These are phyloP conservation scores for Venturia carpophila DNA, from an alignment of 2,329 filamentous ascomycete genomes.

Conservation along the genomic window DNA sequence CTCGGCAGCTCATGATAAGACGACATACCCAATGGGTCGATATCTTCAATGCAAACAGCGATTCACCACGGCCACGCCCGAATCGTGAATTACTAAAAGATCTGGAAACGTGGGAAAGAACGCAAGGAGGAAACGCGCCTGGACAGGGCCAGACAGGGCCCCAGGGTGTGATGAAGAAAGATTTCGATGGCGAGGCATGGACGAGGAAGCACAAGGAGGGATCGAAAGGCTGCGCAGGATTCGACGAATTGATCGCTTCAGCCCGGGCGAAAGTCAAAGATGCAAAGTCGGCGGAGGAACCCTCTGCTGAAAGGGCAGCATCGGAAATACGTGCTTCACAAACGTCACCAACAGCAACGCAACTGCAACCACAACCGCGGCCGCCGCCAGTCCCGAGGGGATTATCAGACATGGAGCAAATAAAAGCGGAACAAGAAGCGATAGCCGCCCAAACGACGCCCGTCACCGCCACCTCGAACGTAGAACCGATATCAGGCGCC, in stretches of 20 bases:
- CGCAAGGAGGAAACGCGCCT: slow-evolving; percentile 57
- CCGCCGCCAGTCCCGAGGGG: not conserved
- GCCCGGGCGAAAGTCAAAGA: slow-evolving; percentile 53
- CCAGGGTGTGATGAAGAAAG: slow-evolving; percentile 65
- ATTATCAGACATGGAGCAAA: not conserved
- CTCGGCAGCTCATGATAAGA: slow-evolving; percentile 61
- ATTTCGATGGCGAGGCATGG: slow-evolving; percentile 78
- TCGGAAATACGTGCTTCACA: not conserved
- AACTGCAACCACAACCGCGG: not conserved
- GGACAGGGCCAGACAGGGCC: slow-evolving; percentile 30
- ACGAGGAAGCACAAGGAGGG: slow-evolving; percentile 54
- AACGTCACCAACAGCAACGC: not conserved
- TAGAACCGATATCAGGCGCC: slow-evolving; percentile 1
- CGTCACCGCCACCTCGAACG: not conserved
- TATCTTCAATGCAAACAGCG: slow-evolving; percentile 94
- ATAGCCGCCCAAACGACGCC: slow-evolving; percentile 4
- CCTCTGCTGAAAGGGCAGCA: slow-evolving; percentile 10
- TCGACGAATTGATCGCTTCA: slow-evolving; percentile 69
- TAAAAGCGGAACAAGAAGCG: slow-evolving; percentile 3
- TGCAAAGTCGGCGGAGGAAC: slow-evolving; percentile 26
- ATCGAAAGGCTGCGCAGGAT: slow-evolving; percentile 44
- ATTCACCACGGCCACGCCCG: slow-evolving; percentile 63
- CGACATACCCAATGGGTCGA: slow-evolving; percentile 92
- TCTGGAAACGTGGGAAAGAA: slow-evolving; percentile 78
- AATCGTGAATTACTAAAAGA: slow-evolving; percentile 69